A percentile compares a stretch with the other conserved stretches of the same genome.
These are phyloP conservation scores for Sclerotinia trifoliorum DNA, from an alignment of 2,329 filamentous ascomycete species.

Conservation along the genomic window DNA sequence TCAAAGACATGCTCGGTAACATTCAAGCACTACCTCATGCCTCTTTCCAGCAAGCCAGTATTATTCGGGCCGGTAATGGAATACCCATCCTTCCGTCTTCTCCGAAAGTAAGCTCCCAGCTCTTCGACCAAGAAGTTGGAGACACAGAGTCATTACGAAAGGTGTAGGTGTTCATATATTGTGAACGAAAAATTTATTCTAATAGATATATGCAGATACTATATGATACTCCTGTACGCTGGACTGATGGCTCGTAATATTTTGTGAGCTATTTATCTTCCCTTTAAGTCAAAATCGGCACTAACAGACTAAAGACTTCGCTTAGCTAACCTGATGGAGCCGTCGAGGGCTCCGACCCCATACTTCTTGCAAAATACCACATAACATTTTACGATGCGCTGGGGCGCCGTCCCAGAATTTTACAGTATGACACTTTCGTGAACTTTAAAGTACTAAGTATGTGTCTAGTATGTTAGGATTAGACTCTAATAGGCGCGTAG, in stretches of 20 bases:
- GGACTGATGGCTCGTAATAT: not conserved
- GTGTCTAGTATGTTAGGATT: not conserved
- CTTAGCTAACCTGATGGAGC: not conserved
- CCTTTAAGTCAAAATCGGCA: not conserved
- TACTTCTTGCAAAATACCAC: not conserved
- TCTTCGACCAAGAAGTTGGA: not conserved
- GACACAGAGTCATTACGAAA: not conserved
- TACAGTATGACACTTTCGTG: not conserved
- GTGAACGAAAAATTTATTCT: too few species aligned
- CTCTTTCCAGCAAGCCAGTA: too few species aligned
- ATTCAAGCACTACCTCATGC: not conserved
- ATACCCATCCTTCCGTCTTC: too few species aligned
- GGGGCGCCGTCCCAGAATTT: not conserved
- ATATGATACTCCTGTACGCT: not conserved
- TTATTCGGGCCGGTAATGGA: too few species aligned
- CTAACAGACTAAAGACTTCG: not conserved
- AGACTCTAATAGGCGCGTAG: not conserved
- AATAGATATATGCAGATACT: not conserved
- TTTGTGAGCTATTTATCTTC: not conserved
- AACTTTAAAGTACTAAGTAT: not conserved
- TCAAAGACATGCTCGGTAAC: not conserved
- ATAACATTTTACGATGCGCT: slow-evolving; percentile 4
- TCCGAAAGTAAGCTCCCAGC: too few species aligned
- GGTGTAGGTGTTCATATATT: not conserved
- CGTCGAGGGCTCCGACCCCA: not conserved